Evolutionary conservation across 495 filamentous ascomycete species (phyloP).

Genomic region (Patellaria atrata): DNA sequence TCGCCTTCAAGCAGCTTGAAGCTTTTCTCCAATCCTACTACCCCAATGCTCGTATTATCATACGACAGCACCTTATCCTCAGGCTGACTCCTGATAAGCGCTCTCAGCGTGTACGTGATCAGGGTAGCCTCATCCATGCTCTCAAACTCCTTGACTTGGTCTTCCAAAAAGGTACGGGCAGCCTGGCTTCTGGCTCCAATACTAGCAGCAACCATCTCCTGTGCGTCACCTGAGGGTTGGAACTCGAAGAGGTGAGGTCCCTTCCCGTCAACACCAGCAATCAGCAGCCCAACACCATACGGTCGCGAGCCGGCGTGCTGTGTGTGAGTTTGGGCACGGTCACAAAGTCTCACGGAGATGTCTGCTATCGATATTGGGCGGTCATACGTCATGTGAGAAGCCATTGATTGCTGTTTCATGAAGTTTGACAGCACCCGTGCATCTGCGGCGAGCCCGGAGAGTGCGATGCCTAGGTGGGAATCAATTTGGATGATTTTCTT

Average conservation of each 20-base stretch:
- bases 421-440: conserved; percentile 99
- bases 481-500: conserved; percentile 97
- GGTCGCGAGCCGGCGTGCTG: conserved; percentile 94
- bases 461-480: conserved; percentile 85
- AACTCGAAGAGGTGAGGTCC: conserved; percentile 97
- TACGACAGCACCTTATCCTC: conserved; percentile 96
- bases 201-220: conserved; percentile 90
- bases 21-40: conserved; percentile 42
- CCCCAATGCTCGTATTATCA: conserved; percentile 83
- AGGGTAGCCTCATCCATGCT: conserved; percentile 65
- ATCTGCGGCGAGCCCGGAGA: conserved; percentile 94
- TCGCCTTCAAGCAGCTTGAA: conserved; percentile 90
- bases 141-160: conserved; percentile 70
- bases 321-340: conserved; percentile 94
- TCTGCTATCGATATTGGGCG: conserved; percentile 79
- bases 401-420: conserved; percentile 98
- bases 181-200: conserved; percentile 95
- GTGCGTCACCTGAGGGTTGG: conserved; percentile 87
- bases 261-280: conserved; percentile 83
- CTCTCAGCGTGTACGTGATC: conserved; percentile 74
- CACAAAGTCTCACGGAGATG: conserved; percentile 78
- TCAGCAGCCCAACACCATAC: conserved; percentile 87
- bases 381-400: conserved; percentile 87
- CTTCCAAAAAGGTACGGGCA: conserved; percentile 90
- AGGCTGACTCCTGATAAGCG: conserved; percentile 85